phyloP scores from a whole-genome alignment of 345 rosid genomes.

The Populus euphratica region DNA sequence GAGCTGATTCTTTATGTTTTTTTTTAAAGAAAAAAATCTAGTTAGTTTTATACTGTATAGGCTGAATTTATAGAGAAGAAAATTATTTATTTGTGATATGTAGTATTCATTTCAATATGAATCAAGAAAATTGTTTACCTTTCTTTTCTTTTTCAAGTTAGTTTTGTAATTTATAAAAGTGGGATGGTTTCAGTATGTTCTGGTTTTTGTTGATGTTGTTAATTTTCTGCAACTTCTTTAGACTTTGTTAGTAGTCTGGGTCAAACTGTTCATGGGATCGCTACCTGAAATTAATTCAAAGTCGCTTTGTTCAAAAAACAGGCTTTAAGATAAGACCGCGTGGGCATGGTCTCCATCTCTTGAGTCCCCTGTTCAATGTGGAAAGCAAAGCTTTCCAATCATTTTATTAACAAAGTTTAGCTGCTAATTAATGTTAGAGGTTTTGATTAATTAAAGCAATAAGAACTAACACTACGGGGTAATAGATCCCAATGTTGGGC shows the following conservation, averaged over 20 bases:
- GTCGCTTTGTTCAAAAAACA: background rate
- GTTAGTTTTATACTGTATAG: background rate
- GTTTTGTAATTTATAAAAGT: background rate
- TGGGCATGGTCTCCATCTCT: background rate
- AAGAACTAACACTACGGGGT: too few relatives aligned
- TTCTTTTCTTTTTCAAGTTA: background rate
- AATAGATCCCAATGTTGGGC: background rate
- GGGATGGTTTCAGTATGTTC: background rate
- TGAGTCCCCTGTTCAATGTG: background rate
- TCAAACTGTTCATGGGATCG: background rate
- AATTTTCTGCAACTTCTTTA: background rate
- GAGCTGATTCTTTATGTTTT: background rate
- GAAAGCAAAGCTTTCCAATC: background rate
- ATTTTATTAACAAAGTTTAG: background rate
- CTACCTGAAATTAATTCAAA: background rate
- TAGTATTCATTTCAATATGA: background rate
- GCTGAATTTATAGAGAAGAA: background rate
- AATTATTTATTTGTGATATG: background rate
- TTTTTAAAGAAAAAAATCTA: background rate
- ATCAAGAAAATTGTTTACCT: background rate
- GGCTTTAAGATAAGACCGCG: background rate
- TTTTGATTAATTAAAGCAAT: too few relatives aligned
- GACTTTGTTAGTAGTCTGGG: background rate
- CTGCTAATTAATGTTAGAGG: background rate
- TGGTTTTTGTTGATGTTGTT: background rate